These are phyloP conservation scores for Marchantia paleacea DNA, from an alignment of 225 moss, liverwort and hornwort species.

Conservation along the genomic window DNA sequence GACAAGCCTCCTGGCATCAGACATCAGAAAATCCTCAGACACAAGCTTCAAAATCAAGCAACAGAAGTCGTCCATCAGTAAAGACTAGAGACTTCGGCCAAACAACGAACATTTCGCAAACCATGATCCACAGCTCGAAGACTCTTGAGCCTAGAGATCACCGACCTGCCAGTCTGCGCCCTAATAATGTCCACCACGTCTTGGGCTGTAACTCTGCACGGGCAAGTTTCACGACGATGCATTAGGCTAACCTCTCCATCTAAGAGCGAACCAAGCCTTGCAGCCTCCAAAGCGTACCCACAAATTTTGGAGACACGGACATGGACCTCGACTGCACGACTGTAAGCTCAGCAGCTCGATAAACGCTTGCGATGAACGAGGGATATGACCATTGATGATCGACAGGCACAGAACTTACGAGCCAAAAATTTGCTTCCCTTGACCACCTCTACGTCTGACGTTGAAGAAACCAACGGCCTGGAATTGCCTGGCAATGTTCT, in stretches of 20 bases:
- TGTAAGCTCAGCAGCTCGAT: not conserved
- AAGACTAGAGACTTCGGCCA: not conserved
- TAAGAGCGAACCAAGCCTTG: too few relatives aligned
- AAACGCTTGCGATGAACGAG: not conserved
- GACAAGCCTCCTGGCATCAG: not conserved
- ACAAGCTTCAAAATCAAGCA: not conserved
- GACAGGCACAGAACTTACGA: slow-evolving; percentile 38
- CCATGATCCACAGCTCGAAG: not conserved
- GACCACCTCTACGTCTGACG: slow-evolving; percentile 85
- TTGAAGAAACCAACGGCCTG: slow-evolving; percentile 66
- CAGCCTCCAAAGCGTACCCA: not conserved
- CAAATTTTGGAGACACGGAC: not conserved
- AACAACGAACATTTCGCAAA: not conserved
- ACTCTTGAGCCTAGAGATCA: not conserved
- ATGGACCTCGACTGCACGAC: not conserved
- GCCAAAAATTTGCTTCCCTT: slow-evolving; percentile 91
- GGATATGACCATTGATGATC: not conserved
- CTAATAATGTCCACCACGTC: slow-evolving; percentile 86
- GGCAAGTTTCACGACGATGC: not conserved
- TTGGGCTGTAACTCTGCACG: slow-evolving; percentile 67
- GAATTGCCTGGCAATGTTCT: slow-evolving; percentile 67
- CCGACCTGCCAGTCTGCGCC: slow-evolving; percentile 62
- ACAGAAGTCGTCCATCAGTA: not conserved
- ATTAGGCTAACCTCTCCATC: too few relatives aligned
- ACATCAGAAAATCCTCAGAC: not conserved